Evolutionary conservation across 306 rosid genomes (phyloP).

Genomic region (Fragaria nilgerrensis): DNA sequence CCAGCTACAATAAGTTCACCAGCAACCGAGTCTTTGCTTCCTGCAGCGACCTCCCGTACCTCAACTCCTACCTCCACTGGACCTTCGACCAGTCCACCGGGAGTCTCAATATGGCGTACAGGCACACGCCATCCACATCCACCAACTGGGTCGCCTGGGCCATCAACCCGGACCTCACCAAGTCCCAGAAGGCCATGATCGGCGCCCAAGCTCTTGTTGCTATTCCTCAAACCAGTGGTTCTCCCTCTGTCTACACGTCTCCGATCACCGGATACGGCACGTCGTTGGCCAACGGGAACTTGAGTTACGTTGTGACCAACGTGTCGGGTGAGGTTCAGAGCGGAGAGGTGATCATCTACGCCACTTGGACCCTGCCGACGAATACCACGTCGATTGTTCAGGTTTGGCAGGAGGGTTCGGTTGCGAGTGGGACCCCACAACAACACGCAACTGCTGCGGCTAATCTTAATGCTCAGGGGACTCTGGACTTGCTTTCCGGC

Average conservation of each 20-base stretch:
- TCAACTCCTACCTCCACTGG: constrained; percentile 66
- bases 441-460: rapidly evolving
- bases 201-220: constrained; percentile 67
- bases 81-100: constrained; percentile 31
- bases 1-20: constrained; percentile 17
- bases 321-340: constrained; percentile 27
- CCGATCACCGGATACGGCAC: background rate
- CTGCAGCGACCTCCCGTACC: constrained; percentile 49
- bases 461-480: constrained; percentile 35
- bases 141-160: constrained; percentile 75
- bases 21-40: constrained; percentile 22
- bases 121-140: constrained; percentile 36
- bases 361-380: constrained; percentile 37
- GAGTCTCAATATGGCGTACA: constrained; percentile 51
- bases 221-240: constrained; percentile 29
- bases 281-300: constrained; percentile 26
- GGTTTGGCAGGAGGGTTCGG: constrained; percentile 68
- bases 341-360: constrained; percentile 50
- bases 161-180: constrained; percentile 33
- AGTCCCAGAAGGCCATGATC: constrained; percentile 20
- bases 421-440: constrained; percentile 23
- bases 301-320: constrained; percentile 19
- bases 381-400: constrained; percentile 39
- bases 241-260: constrained; percentile 26
- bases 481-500: constrained; percentile 57